These are phyloP conservation scores for Solanum paucissectum DNA, from an alignment of 257 asterid species.

Conservation along the genomic window DNA sequence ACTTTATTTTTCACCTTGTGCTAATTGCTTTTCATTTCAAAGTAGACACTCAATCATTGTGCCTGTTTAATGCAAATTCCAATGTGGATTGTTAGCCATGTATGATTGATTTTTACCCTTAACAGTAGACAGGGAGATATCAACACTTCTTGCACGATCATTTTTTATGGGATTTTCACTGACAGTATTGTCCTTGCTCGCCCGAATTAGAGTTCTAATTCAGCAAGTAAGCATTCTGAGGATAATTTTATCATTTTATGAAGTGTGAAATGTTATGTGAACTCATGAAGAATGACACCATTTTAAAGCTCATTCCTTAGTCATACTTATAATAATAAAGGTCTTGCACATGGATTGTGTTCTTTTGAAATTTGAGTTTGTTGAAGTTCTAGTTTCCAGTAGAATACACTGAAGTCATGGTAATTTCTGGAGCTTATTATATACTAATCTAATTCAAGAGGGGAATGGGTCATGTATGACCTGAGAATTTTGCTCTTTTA, in stretches of 20 bases:
- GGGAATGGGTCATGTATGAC: neutral
- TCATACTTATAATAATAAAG: neutral
- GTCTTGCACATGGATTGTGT: neutral
- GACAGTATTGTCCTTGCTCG: constrained; percentile 64
- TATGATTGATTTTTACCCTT: constrained; percentile 17
- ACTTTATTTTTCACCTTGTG: neutral
- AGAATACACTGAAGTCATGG: neutral
- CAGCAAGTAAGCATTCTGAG: constrained; percentile 57
- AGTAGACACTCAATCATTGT: neutral
- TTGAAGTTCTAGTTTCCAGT: neutral
- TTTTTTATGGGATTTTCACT: constrained; percentile 85
- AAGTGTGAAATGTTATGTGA: neutral
- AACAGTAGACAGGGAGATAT: constrained; percentile 59
- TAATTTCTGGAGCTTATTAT: neutral
- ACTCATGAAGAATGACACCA: neutral
- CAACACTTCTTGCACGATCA: constrained; percentile 75
- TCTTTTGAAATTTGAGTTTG: neutral
- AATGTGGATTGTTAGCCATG: neutral
- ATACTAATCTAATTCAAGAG: neutral
- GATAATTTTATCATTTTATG: neutral
- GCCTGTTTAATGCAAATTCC: neutral
- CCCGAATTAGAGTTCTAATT: constrained; percentile 75
- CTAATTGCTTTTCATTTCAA: neutral
- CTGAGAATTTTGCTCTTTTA: neutral
- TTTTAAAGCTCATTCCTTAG: neutral